Base-by-base conservation (phyloP, 139 green algal genomes). In the Asterochloris sp. region DNA sequence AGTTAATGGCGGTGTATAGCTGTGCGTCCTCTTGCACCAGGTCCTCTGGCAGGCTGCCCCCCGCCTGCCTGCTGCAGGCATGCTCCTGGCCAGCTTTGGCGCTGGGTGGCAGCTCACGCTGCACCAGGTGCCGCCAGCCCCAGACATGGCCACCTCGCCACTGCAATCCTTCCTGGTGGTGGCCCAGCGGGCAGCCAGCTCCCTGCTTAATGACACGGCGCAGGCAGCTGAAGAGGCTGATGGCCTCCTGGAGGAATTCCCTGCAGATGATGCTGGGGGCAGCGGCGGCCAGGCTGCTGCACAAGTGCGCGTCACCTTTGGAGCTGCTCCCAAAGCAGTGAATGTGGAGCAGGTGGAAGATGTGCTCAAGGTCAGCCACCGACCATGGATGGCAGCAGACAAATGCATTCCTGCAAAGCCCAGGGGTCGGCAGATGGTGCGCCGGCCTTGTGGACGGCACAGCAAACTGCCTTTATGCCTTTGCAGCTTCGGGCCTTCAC, bases 321-420 rank as follows among this genome's bases (percentile, higher is more conserved):
- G 23, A 21, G 28, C 71, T 29, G 78, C 67, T 12, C 28, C 74
- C 14, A 28, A n/a, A 9, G 74, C 61, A 24, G 74, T 79, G 23
- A 84, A 87, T 47, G 75, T 74, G 13, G 84, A 84, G 24, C 84
- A 87, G 79, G 79, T 87, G 69, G 47, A 60, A 12, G 84, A 80
- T 63, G 69, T 82, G 23, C 21, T 76, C 26, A 60, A 87, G 79
- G 83, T 82, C 21, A 10, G 15, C 12, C 78, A 28, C 21, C 21
- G 19, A 54, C 2, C 38, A 54, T 2, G 38, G 38, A 54, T 54
- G 38, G 38, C 38, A 54, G 2, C n/a, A n/a, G n/a, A n/a, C n/a
- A n/a, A n/a, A n/a, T n/a, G n/a, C 38, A 54, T 54, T 54, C 6
- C 38, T 10, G 38, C 38, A 54, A 54, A 6, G 38, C 38, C 38